Evolutionary conservation across 306 rosid genomes (phyloP), one percentile per base, ranked within the genome.

Genomic region (Myrica gale): DNA sequence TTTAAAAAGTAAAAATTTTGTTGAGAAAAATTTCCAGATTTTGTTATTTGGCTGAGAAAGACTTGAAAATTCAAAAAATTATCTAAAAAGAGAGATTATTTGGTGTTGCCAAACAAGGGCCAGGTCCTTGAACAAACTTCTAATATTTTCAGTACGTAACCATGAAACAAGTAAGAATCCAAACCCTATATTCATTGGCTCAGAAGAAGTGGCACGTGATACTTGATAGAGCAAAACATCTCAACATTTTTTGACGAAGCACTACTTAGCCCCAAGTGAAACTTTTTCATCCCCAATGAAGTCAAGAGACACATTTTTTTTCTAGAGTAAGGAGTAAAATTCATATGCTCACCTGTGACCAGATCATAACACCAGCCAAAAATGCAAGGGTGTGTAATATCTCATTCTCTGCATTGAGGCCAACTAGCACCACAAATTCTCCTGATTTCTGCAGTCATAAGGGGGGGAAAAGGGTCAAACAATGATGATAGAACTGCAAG

Each of bases 331-430:
- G 44, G 79, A 70, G 48, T 69, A 46, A 45, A 76, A 60, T 66
- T 74, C 44, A 74, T 52, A 78, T 72, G 56, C 69, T 69, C 72
- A 95, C 99, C 90, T 95, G 99, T 52, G 99, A 95, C 99, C 97
- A 95, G 74, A 92, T 51, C 87, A 84, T 90, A 81, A 88, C 82
- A 75, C 97, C 97, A 62, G 90, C 89, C 58, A 95, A 82, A 84
- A 95, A 95, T 51, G 88, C 84, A 81, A 95, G 91, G 39, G 98
- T 92, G 74, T 95, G 99, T 45, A 92, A 76, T 78, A 92, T 95
- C 79, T 95, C 99, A 84, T 90, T 95, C 70, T 95, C 97, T 9
- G 96, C 87, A 83, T 92, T 79, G 72, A 95, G 91, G 72, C 98
- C 97, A 47, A 50, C 87, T 68, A 76, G 53, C 74, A 82, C 76